Evolutionary conservation across 2,329 filamentous ascomycete genomes (phyloP).

Genomic region (Trichoderma sp.): DNA sequence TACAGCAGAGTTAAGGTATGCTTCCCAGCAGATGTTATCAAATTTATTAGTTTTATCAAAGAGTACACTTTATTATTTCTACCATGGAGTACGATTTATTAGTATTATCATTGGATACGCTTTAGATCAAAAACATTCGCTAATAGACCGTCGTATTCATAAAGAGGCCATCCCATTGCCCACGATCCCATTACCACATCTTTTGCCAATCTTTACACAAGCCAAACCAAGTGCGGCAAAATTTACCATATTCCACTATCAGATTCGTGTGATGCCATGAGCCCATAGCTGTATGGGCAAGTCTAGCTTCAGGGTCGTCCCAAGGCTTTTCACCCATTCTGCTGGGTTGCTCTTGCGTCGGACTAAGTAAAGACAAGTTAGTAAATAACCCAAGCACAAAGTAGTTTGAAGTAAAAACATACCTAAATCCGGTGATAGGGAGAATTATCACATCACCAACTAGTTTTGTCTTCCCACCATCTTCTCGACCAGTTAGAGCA

Average conservation of each 20-base stretch:
- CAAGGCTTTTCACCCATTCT: constrained; percentile 28
- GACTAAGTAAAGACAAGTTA: constrained; percentile 6
- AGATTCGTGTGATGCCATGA: constrained; percentile 28
- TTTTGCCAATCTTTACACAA: constrained; percentile 29
- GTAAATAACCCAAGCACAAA: not conserved
- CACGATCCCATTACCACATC: not conserved
- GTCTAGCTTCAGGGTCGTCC: constrained; percentile 26
- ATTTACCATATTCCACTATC: constrained; percentile 28
- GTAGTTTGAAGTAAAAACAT: not conserved
- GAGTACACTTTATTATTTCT: not conserved
- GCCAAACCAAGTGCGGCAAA: constrained; percentile 29
- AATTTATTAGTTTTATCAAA: not conserved
- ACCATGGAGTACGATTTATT: no score
- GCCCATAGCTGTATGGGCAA: constrained; percentile 28
- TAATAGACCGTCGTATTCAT: not conserved
- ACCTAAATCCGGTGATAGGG: constrained; percentile 31
- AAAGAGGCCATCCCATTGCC: not conserved
- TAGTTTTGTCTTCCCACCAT: constrained; percentile 28
- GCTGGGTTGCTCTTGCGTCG: constrained; percentile 25
- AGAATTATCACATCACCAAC: constrained; percentile 28
- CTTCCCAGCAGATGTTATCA: not conserved
- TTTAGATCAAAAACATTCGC: not conserved
- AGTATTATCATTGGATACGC: not conserved
- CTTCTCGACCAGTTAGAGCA: constrained; percentile 26
- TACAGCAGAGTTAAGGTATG: not conserved